Percentiles rank a stretch among this genome's conserved stretches.
phyloP scores from a whole-genome alignment of 2,329 filamentous ascomycete species.

The Plectosphaerella plurivora region DNA sequence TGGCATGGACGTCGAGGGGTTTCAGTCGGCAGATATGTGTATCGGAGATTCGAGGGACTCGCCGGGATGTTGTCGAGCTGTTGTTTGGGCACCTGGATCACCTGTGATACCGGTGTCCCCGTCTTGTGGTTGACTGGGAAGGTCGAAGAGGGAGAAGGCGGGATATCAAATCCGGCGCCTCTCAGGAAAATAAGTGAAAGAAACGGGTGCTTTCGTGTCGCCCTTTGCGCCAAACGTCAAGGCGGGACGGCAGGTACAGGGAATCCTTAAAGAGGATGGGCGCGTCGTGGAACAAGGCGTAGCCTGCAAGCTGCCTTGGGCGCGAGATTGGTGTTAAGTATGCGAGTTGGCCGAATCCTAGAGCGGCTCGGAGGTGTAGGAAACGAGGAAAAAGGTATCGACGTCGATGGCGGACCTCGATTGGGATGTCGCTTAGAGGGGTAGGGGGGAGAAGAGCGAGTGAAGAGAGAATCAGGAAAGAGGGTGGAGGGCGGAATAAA shows the following conservation, averaged over 20 bases:
- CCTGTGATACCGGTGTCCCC: not conserved
- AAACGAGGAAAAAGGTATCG: not conserved
- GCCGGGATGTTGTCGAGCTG: not conserved
- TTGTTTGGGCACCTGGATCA: not conserved
- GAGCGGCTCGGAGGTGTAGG: not conserved
- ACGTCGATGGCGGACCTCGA: not conserved
- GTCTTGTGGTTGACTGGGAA: too few species aligned
- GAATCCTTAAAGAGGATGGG: not conserved
- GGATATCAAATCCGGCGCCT: not conserved
- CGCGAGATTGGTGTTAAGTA: too few species aligned
- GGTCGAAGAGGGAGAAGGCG: not conserved
- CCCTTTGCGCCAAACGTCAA: not conserved
- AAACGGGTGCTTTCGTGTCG: not conserved
- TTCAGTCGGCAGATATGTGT: not conserved
- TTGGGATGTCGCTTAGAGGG: not conserved
- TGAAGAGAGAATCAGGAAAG: not conserved
- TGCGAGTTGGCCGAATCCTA: not conserved
- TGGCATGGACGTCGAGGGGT: slow-evolving; percentile 16
- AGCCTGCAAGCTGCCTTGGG: too few species aligned
- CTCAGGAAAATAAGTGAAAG: not conserved
- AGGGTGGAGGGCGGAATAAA: not conserved
- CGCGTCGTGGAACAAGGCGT: too few species aligned
- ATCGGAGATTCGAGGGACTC: not conserved
- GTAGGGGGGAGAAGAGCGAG: not conserved
- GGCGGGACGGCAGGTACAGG: not conserved